Evolutionary conservation across 129 eudicot genomes (phyloP), one percentile per base, ranked within the genome.

Genomic region (Solidago caesia): DNA sequence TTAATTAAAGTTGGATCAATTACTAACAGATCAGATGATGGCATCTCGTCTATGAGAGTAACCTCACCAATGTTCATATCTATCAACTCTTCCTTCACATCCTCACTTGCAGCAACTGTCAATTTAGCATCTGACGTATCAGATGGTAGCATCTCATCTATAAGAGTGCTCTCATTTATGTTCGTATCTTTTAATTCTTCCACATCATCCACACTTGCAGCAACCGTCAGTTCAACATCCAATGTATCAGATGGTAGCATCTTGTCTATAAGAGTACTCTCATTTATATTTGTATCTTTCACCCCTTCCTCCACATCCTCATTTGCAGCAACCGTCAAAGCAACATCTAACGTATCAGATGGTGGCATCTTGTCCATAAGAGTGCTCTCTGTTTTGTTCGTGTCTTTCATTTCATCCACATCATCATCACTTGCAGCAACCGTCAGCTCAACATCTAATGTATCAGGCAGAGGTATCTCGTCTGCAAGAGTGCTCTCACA

Each of bases 31-130:
- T 70, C 60, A 49, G 72, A 61, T 41, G 65, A 43, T 7, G 55
- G 47, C 46, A 59, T 13, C 72, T 46, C 85, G 70, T 74, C 82
- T 70, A 56, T 33, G 56, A 76, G 52, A 57, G 60, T 47, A 44
- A 41, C 60, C 46, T 47, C 14, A 57, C 33, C 7, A 39, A 29
- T 41, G 25, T 12, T 62, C 21, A 63, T 47, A 64, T 74, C 70
- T 74, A 64, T 25, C 55, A 78, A 51, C 44, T 64, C 43, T 64
- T 64, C 62, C 64, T 75, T 63, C 70, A 39, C 42, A 61, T 14
- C 29, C 70, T 57, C 58, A 52, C 8, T 52, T 13, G 58, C 21
- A 52, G 58, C 58, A 52, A 13, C 58, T 1, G 58, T 13, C 58
- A 13, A 3, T 53, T 53, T 16, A 53, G 25, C 59, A 53, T 13